A percentile compares a stretch with the other conserved stretches of the same genome.
These are phyloP conservation scores for Warburgia ugandensis DNA, from an alignment of 164 flowering plant genomes.

Conservation along the genomic window DNA sequence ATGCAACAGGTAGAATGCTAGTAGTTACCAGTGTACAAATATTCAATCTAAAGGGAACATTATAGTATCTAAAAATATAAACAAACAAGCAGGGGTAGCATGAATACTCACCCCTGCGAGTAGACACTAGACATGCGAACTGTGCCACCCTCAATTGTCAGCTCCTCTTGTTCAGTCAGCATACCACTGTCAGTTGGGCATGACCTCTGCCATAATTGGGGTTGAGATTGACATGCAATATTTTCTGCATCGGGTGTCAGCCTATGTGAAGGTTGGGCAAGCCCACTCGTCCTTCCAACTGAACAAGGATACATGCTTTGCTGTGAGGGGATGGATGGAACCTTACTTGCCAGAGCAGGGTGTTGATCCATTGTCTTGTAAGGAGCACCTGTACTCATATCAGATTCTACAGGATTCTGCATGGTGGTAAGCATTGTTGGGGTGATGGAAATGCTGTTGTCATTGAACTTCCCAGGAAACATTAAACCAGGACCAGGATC, in stretches of 20 bases:
- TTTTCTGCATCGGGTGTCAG: slow-evolving; percentile 26
- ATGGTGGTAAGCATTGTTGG: slow-evolving; percentile 41
- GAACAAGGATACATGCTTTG: slow-evolving; percentile 19
- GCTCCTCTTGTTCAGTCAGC: slow-evolving; percentile 44
- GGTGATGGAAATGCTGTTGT: slow-evolving; percentile 26
- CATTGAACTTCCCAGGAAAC: slow-evolving; percentile 59
- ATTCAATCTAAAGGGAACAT: too few species aligned
- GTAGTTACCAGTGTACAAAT: too few species aligned
- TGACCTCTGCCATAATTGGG: slow-evolving; percentile 25
- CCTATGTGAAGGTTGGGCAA: slow-evolving; percentile 37
- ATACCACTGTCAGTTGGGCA: slow-evolving; percentile 28
- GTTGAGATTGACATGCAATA: slow-evolving; percentile 14
- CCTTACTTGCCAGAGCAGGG: slow-evolving; percentile 35
- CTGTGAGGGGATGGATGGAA: slow-evolving; percentile 34
- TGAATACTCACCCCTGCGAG: slow-evolving; percentile 60
- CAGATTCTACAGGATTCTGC: slow-evolving; percentile 43
- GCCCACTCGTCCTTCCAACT: slow-evolving; percentile 23
- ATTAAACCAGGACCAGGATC: slow-evolving; percentile 43
- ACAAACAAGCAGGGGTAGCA: not conserved
- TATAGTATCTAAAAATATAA: too few species aligned
- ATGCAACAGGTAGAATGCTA: too few species aligned
- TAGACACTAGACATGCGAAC: slow-evolving; percentile 72
- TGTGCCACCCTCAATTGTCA: slow-evolving; percentile 82
- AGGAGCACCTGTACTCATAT: slow-evolving; percentile 29
- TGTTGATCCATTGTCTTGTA: slow-evolving; percentile 36